Evolutionary conservation across 345 rosid genomes (phyloP).

Genomic region (Eucalyptus dawsonii): DNA sequence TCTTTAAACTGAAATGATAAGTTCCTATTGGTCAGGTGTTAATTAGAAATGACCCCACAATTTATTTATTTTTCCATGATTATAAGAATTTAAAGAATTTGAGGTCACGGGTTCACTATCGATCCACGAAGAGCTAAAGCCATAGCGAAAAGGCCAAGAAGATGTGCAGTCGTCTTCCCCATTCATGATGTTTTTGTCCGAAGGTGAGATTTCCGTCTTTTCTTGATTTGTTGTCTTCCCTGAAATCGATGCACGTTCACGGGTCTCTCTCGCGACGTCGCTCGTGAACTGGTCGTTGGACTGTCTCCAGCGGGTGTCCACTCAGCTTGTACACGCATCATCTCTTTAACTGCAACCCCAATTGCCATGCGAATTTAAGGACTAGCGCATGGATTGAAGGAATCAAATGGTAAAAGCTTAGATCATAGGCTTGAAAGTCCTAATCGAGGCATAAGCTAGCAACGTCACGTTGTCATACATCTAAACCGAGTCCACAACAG

Average conservation of each 20-base stretch:
- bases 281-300: slow-evolving; percentile 9
- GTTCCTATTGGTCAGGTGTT: background rate
- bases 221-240: background rate
- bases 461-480: background rate
- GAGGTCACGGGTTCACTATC: background rate
- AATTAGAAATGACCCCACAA: background rate
- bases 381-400: background rate
- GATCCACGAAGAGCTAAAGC: background rate
- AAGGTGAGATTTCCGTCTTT: background rate
- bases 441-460: background rate
- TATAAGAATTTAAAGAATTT: background rate
- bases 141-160: background rate
- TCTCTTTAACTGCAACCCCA: background rate
- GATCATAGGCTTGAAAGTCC: background rate
- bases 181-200: slow-evolving; percentile 1
- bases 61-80: background rate
- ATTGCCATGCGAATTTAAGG: background rate
- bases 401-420: background rate
- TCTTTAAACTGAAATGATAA: background rate
- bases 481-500: background rate
- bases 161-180: background rate
- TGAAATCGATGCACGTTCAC: slow-evolving; percentile 11
- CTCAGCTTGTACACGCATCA: background rate
- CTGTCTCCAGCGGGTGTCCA: background rate
- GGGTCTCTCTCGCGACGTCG: slow-evolving; percentile 1